Evolutionary conservation across 2,329 filamentous ascomycete genomes (phyloP).

Genomic region (Alternaria postmessia): DNA sequence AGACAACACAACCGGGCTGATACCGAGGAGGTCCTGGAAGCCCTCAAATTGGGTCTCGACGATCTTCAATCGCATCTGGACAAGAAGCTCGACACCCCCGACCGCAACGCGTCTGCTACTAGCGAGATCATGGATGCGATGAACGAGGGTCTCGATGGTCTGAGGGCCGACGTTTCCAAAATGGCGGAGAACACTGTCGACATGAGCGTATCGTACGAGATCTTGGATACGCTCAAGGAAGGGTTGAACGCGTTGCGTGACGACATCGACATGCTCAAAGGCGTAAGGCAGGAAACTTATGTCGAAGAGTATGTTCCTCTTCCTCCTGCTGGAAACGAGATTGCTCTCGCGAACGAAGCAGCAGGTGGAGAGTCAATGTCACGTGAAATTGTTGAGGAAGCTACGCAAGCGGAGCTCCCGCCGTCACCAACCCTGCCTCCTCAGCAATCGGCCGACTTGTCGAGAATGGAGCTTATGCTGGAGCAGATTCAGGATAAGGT

Average conservation of each 20-base stretch:
- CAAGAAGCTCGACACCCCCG: conserved; percentile 62
- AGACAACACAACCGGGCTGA: conserved; percentile 53
- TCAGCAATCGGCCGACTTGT: conserved; percentile 66
- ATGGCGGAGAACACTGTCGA: conserved; percentile 81
- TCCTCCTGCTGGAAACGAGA: conserved; percentile 57
- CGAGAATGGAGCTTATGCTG: conserved; percentile 84
- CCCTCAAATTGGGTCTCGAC: conserved; percentile 59
- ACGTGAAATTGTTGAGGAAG: conserved; percentile 38
- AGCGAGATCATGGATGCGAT: conserved; percentile 68
- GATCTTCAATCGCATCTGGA: conserved; percentile 59
- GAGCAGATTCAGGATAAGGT: conserved; percentile 84
- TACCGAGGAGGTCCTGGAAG: conserved; percentile 60
- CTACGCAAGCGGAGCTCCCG: conserved; percentile 50
- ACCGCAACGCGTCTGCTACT: conserved; percentile 62
- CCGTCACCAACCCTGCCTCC: conserved; percentile 52
- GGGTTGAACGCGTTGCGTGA: conserved; percentile 77
- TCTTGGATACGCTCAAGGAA: conserved; percentile 85
- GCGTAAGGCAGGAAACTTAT: conserved; percentile 45
- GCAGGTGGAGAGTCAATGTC: conserved; percentile 52
- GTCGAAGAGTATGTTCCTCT: conserved; percentile 48
- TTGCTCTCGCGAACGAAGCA: conserved; percentile 60
- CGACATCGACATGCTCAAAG: conserved; percentile 82
- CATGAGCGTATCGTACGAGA: conserved; percentile 85
- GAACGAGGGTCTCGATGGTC: conserved; percentile 74
- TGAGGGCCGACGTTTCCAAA: conserved; percentile 78